phyloP scores from a whole-genome alignment of 1,284 basidiomycete genomes.

The Veloboletus limbatus region DNA sequence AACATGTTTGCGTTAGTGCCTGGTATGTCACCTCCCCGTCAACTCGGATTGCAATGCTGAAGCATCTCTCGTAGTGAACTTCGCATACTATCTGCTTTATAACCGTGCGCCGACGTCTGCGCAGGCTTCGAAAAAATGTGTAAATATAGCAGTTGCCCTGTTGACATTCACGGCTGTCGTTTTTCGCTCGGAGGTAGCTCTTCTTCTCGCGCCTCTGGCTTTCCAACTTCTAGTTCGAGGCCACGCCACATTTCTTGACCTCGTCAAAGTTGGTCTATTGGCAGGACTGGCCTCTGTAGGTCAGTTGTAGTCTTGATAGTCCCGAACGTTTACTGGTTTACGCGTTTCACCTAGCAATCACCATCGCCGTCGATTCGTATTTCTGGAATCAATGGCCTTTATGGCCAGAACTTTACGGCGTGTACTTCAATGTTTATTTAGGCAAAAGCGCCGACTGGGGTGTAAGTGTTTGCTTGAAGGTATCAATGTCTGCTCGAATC shows the following conservation, averaged over 20 bases:
- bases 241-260: slow-evolving; percentile 42
- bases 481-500: slow-evolving; percentile 3
- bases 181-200: slow-evolving; percentile 78
- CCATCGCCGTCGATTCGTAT: slow-evolving; percentile 76
- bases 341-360: slow-evolving; percentile 49
- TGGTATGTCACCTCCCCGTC: slow-evolving; percentile 46
- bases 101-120: slow-evolving; percentile 43
- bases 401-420: slow-evolving; percentile 85
- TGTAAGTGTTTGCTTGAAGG: slow-evolving; percentile 45
- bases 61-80: slow-evolving; percentile 43
- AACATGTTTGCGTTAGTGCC: slow-evolving; percentile 90
- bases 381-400: slow-evolving; percentile 74
- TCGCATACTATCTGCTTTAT: slow-evolving; percentile 58
- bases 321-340: background rate
- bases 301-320: slow-evolving; percentile 34
- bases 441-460: slow-evolving; percentile 94
- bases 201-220: slow-evolving; percentile 62
- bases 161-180: slow-evolving; percentile 72
- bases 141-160: slow-evolving; percentile 42
- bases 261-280: slow-evolving; percentile 54
- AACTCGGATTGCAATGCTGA: slow-evolving; percentile 3
- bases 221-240: slow-evolving; percentile 54
- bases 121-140: slow-evolving; percentile 37
- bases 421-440: slow-evolving; percentile 86
- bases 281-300: slow-evolving; percentile 57